A percentile compares a stretch with the other conserved stretches of the same genome.
Conservation (phyloP, 768 basidiomycete species). For the Melanogaster broomeanus region DNA sequence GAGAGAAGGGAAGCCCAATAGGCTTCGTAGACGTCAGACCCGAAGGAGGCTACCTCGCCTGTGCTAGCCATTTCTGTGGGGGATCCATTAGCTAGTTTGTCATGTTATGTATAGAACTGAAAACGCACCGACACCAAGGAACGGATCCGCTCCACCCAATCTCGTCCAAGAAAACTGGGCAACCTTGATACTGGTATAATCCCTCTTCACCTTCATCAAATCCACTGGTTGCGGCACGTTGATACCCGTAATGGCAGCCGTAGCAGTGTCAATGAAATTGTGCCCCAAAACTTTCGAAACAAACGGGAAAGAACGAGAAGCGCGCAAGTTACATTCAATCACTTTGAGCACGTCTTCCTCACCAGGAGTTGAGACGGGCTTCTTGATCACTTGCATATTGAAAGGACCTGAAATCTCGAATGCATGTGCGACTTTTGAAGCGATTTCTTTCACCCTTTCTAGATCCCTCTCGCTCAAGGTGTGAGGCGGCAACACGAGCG, state of each 20-base stretch:
- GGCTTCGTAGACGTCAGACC: slow-evolving; percentile 90
- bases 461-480: slow-evolving; percentile 76
- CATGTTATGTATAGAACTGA: background rate
- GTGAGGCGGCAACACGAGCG: slow-evolving; percentile 94
- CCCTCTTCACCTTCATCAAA: slow-evolving; percentile 83
- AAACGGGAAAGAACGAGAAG: slow-evolving; percentile 98
- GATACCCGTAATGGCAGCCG: slow-evolving; percentile 81
- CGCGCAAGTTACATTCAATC: slow-evolving; percentile 98
- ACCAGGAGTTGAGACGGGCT: slow-evolving; percentile 51
- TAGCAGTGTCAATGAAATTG: slow-evolving; percentile 96
- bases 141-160: slow-evolving; percentile 93
- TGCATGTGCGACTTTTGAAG: slow-evolving; percentile 91
- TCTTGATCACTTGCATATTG: slow-evolving; percentile 99
- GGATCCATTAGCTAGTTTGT: slow-evolving; percentile 3
- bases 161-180: slow-evolving; percentile 99
- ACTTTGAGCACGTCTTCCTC: slow-evolving; percentile 83
- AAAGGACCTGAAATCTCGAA: slow-evolving; percentile 98
- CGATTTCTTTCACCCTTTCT: slow-evolving; percentile 87
- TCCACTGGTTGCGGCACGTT: slow-evolving; percentile 91
- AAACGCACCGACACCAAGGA: slow-evolving; percentile 86
- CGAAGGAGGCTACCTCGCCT: slow-evolving; percentile 96
- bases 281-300: slow-evolving; percentile 97
- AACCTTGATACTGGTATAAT: slow-evolving; percentile 96
- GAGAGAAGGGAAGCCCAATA: slow-evolving; percentile 95
- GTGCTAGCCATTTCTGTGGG: slow-evolving; percentile 95